Conservation (phyloP, 371 early-diverging fungal species). For the Amoeboaphelidium protococcarum region DNA sequence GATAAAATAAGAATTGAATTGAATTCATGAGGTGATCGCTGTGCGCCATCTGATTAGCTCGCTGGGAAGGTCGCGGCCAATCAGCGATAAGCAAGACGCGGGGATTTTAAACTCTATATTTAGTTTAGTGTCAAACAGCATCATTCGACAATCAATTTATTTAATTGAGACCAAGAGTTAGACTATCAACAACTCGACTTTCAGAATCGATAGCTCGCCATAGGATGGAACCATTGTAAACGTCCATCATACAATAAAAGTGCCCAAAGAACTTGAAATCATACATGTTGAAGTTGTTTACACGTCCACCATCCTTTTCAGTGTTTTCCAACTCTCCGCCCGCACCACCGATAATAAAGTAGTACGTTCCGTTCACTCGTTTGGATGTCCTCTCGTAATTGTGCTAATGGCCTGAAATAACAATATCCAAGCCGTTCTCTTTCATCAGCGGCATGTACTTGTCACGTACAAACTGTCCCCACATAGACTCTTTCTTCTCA, state of each 20-base stretch:
- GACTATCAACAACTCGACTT: no score
- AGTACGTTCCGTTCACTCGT: constrained; percentile 18
- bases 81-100: no score
- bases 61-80: no score
- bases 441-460: constrained; percentile 37
- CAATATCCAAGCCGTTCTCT: constrained; percentile 31
- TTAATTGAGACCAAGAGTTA: no score
- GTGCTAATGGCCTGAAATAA: constrained; percentile 54
- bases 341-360: constrained; percentile 46
- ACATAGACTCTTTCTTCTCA: constrained; percentile 27
- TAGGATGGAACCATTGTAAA: constrained; percentile 41
- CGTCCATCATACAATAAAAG: constrained; percentile 27
- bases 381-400: constrained; percentile 36
- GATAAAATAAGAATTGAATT: no score
- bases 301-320: background rate
- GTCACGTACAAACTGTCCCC: constrained; percentile 37
- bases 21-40: no score
- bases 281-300: constrained; percentile 20
- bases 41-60: no score
- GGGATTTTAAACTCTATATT: no score
- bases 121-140: no score
- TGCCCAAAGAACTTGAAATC: constrained; percentile 18
- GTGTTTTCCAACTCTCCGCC: constrained; percentile 36
- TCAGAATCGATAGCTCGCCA: no score
- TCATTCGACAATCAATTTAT: no score